phyloP scores from a whole-genome alignment of 2,329 filamentous ascomycete species.

The Phialocephala sp. region DNA sequence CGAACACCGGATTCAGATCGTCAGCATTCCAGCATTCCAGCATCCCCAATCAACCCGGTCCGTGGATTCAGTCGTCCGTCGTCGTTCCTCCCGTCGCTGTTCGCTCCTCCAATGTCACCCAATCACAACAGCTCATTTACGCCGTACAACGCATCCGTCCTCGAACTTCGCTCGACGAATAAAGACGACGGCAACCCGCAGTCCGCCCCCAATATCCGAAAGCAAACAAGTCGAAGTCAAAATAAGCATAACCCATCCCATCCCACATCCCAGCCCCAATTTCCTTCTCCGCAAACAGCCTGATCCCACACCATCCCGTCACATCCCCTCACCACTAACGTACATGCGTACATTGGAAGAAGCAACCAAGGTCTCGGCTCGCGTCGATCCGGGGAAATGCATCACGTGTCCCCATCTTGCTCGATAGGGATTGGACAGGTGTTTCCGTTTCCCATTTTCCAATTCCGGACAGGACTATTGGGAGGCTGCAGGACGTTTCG shows the following conservation, averaged over 20 bases:
- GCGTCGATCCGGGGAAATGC: neutral
- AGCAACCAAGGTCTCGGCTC: neutral
- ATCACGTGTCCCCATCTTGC: neutral
- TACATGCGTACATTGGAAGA: no score
- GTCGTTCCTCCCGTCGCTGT: neutral
- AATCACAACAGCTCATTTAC: neutral
- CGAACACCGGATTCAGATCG: neutral
- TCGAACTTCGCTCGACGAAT: no score
- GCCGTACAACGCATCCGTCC: neutral
- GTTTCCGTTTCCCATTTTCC: neutral
- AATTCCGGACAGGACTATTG: neutral
- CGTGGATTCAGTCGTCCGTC: neutral
- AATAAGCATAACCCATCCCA: neutral
- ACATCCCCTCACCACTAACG: neutral
- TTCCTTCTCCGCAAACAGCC: neutral
- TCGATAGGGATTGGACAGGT: neutral
- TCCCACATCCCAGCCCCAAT: no score
- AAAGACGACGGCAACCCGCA: no score
- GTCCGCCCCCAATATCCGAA: no score
- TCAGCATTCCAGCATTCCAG: slow-evolving; percentile 8
- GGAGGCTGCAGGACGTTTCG: neutral
- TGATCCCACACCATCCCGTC: neutral
- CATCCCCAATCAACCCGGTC: neutral
- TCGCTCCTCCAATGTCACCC: neutral
- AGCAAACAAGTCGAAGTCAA: neutral